phyloP scores from a whole-genome alignment of 345 rosid genomes.

The Dipteronia dyeriana region DNA sequence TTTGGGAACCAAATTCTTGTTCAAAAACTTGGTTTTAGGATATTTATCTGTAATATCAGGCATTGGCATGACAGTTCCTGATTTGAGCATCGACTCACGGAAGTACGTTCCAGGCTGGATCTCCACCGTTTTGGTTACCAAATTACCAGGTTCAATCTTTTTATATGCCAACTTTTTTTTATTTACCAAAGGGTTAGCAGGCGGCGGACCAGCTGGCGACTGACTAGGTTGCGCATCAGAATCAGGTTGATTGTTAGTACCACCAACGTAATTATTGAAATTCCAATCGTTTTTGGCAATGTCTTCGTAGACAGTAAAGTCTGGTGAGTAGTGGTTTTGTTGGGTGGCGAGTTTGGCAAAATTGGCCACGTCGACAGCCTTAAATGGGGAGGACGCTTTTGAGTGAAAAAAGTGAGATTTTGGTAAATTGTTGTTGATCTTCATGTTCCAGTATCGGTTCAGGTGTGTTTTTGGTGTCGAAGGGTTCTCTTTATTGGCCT shows the following conservation, averaged over 20 bases:
- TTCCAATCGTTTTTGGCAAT: too few relatives aligned
- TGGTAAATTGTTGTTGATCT: too few relatives aligned
- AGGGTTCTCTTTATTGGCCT: conserved; percentile 45
- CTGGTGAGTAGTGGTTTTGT: too few relatives aligned
- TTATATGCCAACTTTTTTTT: not conserved
- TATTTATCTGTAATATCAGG: not conserved
- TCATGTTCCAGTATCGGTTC: too few relatives aligned
- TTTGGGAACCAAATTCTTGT: not conserved
- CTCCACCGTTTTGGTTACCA: not conserved
- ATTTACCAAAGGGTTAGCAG: not conserved
- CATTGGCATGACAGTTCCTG: not conserved
- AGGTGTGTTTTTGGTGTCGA: conserved; percentile 59
- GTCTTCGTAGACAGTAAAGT: too few relatives aligned
- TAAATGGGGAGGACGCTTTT: conserved; percentile 54
- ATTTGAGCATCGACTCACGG: not conserved
- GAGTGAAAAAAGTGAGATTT: too few relatives aligned
- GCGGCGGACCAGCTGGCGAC: too few relatives aligned
- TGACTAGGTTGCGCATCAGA: too few relatives aligned
- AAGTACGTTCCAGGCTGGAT: not conserved
- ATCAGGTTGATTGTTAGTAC: too few relatives aligned
- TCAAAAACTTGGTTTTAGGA: not conserved
- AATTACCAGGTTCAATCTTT: too few relatives aligned
- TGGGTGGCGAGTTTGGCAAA: not conserved
- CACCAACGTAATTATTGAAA: too few relatives aligned
- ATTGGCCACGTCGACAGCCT: conserved; percentile 45